Evolutionary conservation across 257 asterid genomes (phyloP), one percentile per base, ranked within the genome.

Genomic region (Thymus mandschuricus): DNA sequence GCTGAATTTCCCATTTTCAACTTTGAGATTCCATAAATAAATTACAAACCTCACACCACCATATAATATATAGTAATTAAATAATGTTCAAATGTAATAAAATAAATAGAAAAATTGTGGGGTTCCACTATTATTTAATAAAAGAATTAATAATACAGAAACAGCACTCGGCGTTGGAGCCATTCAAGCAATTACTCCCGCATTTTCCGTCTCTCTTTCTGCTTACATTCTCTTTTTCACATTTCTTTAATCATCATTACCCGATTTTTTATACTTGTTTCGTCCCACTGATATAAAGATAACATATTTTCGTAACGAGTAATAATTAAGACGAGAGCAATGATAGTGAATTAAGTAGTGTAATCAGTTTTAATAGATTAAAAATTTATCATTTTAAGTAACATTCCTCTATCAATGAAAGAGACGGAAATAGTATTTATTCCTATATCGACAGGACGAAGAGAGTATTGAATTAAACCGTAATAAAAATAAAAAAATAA

Each of bases 101-200:
- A 8, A 13, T 35, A 5, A 64, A 10, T 28, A 5, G 1, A 64
- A 28, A 1, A 1, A 4, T 43, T 57, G 77, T 64, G 83, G 71
- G 76, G 10, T 55, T 41, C 72, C 80, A 75, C 80, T 54, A 49
- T 49, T 49, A n/a, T n/a, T n/a, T n/a, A n/a, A n/a, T n/a, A n/a
- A n/a, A n/a, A n/a, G n/a, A n/a, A n/a, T 58, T 15, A 38, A 38
- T 33, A 27, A 58, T 15, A 73, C 72, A 70, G 38, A 74, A 35
- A 28, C 11, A 12, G 49, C 82, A 59, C 45, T 59, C 48, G 60
- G 71, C 51, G 81, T 77, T 75, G 72, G 88, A 84, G 86, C 81
- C 86, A 86, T 80, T 85, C 82, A 77, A 76, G 88, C 89, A 79
- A 55, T 72, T 61, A 79, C 64, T 74, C 80, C 83, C 87, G 91